A percentile compares a stretch with the other conserved stretches of the same genome.
These are phyloP conservation scores for Limnomonas spitsbergensis DNA, from an alignment of 139 green algal species.

Conservation along the genomic window DNA sequence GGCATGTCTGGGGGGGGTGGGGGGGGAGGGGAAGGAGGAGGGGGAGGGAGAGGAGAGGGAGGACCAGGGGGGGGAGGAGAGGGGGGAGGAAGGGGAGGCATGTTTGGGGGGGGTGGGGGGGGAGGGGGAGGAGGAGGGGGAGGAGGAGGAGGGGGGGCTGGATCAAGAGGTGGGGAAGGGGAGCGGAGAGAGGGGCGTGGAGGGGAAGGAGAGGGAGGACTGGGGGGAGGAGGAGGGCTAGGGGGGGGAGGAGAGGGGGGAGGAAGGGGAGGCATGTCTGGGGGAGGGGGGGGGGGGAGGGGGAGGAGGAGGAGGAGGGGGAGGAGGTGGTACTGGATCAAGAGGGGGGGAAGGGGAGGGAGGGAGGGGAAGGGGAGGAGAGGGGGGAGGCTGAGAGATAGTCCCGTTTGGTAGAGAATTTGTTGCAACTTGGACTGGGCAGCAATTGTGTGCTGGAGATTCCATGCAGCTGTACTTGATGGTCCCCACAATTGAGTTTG, in stretches of 20 bases:
- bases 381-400: too few relatives aligned
- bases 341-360: neutral
- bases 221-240: neutral
- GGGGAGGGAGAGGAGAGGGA: neutral
- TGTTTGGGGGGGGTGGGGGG: neutral
- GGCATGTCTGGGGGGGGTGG: too few relatives aligned
- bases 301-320: neutral
- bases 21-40: neutral
- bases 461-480: neutral
- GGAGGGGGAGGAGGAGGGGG: neutral
- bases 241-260: neutral
- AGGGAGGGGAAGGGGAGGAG: neutral
- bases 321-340: neutral
- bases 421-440: too few relatives aligned
- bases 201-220: neutral
- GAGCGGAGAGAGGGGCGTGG: neutral
- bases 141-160: neutral
- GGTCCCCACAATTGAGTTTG: neutral
- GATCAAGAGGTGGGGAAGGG: neutral
- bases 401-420: too few relatives aligned
- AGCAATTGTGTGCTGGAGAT: neutral
- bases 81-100: neutral
- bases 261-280: neutral
- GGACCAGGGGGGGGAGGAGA: neutral
- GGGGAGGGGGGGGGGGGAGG: neutral